A percentile compares a stretch with the other conserved stretches of the same genome.
phyloP scores from a whole-genome alignment of 306 rosid species.

The Prunus mira region DNA sequence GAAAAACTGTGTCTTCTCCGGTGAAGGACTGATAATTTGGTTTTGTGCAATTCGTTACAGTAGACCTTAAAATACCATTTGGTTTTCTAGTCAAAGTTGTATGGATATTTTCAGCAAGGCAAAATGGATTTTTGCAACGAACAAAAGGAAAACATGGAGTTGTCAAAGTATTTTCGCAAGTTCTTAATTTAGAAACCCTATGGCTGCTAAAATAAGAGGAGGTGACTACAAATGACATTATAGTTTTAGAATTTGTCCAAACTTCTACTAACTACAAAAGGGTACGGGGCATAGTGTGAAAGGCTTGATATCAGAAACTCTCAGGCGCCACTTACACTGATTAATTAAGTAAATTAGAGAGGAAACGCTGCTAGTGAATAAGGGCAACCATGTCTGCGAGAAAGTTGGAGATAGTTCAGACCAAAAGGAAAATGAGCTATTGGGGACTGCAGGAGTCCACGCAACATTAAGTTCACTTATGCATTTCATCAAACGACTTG shows the following conservation, averaged over 20 bases:
- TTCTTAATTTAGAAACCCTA: conserved; percentile 30
- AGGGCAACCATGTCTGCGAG: conserved; percentile 21
- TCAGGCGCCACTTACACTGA: background rate
- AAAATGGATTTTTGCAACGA: conserved; percentile 16
- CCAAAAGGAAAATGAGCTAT: background rate
- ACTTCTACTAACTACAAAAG: background rate
- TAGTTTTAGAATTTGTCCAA: conserved; percentile 7
- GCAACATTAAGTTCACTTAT: no score
- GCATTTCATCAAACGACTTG: conserved; percentile 13
- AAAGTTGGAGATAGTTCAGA: background rate
- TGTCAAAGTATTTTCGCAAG: conserved; percentile 15
- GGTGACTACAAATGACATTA: conserved; percentile 56
- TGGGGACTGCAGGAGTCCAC: no score
- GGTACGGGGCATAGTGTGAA: background rate
- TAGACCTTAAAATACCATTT: conserved; percentile 19
- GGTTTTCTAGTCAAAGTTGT: conserved; percentile 19
- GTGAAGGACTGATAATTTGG: conserved; percentile 28
- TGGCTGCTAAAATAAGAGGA: conserved; percentile 29
- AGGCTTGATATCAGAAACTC: background rate
- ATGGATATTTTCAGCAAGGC: conserved; percentile 2
- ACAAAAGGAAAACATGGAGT: conserved; percentile 29
- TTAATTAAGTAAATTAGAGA: background rate
- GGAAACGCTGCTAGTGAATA: background rate
- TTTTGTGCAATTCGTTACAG: conserved; percentile 32
- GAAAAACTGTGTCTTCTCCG: conserved; percentile 29